Evolutionary conservation across 495 filamentous ascomycete genomes (phyloP), one percentile per base, ranked within the genome.

Genomic region (Daldinia loculata): DNA sequence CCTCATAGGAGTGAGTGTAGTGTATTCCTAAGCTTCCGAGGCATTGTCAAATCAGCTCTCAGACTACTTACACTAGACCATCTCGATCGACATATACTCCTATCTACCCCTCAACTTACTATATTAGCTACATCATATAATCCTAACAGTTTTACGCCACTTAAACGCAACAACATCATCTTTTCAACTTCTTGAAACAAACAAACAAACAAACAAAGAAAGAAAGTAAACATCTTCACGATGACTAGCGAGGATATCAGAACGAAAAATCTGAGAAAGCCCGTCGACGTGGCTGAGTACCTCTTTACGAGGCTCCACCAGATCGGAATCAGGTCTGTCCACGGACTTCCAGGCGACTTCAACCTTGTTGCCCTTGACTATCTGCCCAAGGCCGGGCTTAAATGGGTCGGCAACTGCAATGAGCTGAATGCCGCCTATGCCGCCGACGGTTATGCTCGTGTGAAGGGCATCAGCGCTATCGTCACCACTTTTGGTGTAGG

Each of bases 351-450:
- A n/a, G 92, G 92, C 0, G 92, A 95, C 77, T 94, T 89, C 80
- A 93, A 93, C 74, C 82, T 95, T 24, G 82, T 85, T 3, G 81
- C 88, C 5, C 82, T 93, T 14, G 92, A 94, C 78, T 89, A 88
- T 74, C 73, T 93, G 39, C 83, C 84, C 26, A 86, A 87, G 38
- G 77, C 81, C 48, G 89, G 87, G 4, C 78, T 95, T 8, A 83
- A 87, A 71, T 94, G 92, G 92, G 87, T 93, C 19, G 92, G 92
- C 60, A 93, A 89, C 77, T 88, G 87, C 69, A 94, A 94, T 72
- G 92, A 94, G 75, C 85, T 95, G 56, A 94, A 95, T 76, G 91
- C 91, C n/a, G 90, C 86, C 17, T 94, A 94, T 69, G 91, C 92
- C 11, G 89, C 92, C 11, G 92, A 95, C 80, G 92, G 91, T 9